A percentile compares a stretch with the other conserved stretches of the same genome.
Conservation (phyloP, 176 grass and related monocot species). For the Ensete ventricosum region DNA sequence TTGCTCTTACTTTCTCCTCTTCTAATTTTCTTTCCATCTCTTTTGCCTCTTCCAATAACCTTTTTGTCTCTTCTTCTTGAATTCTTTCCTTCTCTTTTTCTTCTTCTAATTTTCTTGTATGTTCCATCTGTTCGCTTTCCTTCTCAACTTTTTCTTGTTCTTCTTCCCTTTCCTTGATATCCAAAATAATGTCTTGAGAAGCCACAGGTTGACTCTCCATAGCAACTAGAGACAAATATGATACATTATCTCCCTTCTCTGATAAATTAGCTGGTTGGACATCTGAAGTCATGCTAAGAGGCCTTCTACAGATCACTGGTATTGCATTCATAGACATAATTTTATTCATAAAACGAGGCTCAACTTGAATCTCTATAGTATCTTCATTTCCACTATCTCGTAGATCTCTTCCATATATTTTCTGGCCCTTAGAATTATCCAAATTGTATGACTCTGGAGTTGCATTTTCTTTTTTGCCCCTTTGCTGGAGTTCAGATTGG, state of each 20-base stretch:
- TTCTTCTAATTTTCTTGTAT: constrained; percentile 20
- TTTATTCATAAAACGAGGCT: constrained; percentile 28
- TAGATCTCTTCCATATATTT: constrained; percentile 9
- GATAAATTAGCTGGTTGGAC: constrained; percentile 24
- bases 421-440: constrained; percentile 20
- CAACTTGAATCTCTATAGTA: constrained; percentile 21
- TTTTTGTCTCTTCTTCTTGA: constrained; percentile 14
- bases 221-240: constrained; percentile 21
- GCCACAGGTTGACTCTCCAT: constrained; percentile 2
- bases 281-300: constrained; percentile 12
- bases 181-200: constrained; percentile 20
- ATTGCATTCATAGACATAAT: constrained; percentile 6
- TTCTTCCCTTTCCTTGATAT: constrained; percentile 23
- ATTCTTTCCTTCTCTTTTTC: neutral
- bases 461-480: constrained; percentile 19
- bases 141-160: constrained; percentile 12
- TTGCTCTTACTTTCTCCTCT: constrained; percentile 22
- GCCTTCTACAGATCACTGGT: constrained; percentile 15
- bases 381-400: constrained; percentile 7
- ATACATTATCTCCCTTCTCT: constrained; percentile 22
- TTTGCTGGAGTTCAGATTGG: constrained; percentile 18
- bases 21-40: constrained; percentile 16
- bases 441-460: constrained; percentile 18
- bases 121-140: constrained; percentile 15
- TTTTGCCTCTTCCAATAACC: constrained; percentile 24